Evolutionary conservation across 805 yeast genomes (phyloP), one percentile per base, ranked within the genome.

Genomic region (Wickerhamomyces chaumierensis): DNA sequence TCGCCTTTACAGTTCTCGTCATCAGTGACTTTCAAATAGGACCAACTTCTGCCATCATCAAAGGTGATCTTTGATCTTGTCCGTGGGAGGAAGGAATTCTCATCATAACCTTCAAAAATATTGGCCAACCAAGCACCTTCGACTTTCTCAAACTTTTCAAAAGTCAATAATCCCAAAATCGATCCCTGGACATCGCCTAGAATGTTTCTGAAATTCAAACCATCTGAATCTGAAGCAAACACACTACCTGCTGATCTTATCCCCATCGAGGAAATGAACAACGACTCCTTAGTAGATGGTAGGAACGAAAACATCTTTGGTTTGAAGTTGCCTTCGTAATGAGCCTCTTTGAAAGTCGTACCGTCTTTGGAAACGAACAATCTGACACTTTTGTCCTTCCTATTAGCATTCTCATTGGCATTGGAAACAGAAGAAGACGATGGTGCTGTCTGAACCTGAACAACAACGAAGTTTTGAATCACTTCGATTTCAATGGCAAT

Each of bases 61-160:
- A 55, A 61, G 1, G 66, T 54, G 38, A 66, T 62, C 44, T 60
- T 61, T 9, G 63, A 47, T 29, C 57, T 48, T 2, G 49, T 35
- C 6, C 43, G 29, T 7, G 60, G 60, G 4, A 28, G 16, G 4
- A 36, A 43, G 5, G 44, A 38, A 14, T 35, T 31, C 2, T 39
- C 33, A 19, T 48, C 49, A 39, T 41, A 44, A 36, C 57, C 45
- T 35, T 48, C 36, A 34, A 38, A 46, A 27, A 60, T 43, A 44
- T 68, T 69, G 9, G 75, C 69, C 34, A 79, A 50, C 78, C 84
- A 73, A 14, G 72, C 71, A 11, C 88, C 90, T 44, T 79, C 84
- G n/a, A 78, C 63, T 37, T 69, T 70, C 34, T 63, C 66, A 18
- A 70, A 48, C 33, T 59, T 58, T 5, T 68, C 61, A 28, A 64